Evolutionary conservation across 306 rosid genomes (phyloP), one percentile per base, ranked within the genome.

Genomic region (Acmispon strigosus): DNA sequence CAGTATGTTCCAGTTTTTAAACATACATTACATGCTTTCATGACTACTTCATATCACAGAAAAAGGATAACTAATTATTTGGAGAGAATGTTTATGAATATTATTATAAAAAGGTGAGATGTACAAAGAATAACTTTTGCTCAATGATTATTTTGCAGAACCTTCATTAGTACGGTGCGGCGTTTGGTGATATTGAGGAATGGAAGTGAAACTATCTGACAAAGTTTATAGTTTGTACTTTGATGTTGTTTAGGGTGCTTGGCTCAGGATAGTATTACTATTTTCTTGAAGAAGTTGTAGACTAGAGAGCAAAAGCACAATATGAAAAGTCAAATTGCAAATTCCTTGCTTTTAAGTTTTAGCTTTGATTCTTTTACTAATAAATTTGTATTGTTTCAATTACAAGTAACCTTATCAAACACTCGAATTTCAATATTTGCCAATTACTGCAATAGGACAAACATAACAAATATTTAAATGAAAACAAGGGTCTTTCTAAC

Each of bases 1-100:
- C 82, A 77, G 96, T 87, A 86, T 1, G 96, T 69, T 11, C 14
- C 13, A 70, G 11, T 66, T 54, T 55, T 73, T 27, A 2, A 27
- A 27, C 4, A 67, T 37, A 15, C 3, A 27, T 4, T 22, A 5
- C 32, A 64, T 56, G 39, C 10, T 43, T 49, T 29, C 73, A 34
- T 49, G 57, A 16, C 48, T 64, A 37, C 36, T 70, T 73, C 73
- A 12, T 27, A 8, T 44, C 29, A 58, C 14, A 34, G 10, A 32
- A 60, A 9, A 50, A 66, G 12, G 20, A 14, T 12, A 69, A n/a
- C 17, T 24, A 16, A 64, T 16, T 53, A 53, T 5, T 63, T 74
- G 65, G 5, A 36, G 5, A 43, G 0, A n/a, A 24, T 13, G 44
- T 37, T 20, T 9, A 3, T 44, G 56, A 24, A 59, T 51, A 27